These are phyloP conservation scores for Brassica cretica DNA, from an alignment of 345 rosid species.

Conservation along the genomic window DNA sequence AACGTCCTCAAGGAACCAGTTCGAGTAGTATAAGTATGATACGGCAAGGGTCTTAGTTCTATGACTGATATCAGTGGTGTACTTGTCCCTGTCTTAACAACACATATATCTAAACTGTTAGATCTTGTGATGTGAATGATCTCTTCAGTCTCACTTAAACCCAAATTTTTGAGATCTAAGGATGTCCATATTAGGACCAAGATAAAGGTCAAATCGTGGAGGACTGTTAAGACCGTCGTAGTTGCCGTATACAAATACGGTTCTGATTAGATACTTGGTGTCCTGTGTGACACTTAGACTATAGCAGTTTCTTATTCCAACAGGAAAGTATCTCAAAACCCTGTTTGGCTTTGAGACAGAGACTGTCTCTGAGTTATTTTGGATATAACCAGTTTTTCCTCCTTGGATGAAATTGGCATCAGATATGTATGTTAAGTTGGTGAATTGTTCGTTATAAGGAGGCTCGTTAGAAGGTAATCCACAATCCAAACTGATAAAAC, in stretches of 20 bases:
- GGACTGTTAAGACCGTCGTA: conserved; percentile 36
- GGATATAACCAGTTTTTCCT: conserved; percentile 26
- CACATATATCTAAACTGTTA: conserved; percentile 41
- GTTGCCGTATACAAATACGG: conserved; percentile 41
- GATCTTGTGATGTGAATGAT: conserved; percentile 41
- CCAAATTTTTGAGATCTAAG: conserved; percentile 11
- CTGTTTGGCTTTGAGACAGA: not conserved
- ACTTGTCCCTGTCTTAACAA: conserved; percentile 45
- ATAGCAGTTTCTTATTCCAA: conserved; percentile 30
- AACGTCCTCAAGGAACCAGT: not conserved
- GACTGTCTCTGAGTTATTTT: not conserved
- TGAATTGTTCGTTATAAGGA: conserved; percentile 24
- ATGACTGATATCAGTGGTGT: conserved; percentile 24
- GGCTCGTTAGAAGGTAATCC: conserved; percentile 36
- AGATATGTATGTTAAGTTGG: conserved; percentile 34
- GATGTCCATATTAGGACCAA: conserved; percentile 48
- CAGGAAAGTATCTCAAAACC: conserved; percentile 36
- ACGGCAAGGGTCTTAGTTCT: conserved; percentile 26
- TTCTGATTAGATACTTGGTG: conserved; percentile 27
- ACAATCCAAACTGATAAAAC: conserved; percentile 52
- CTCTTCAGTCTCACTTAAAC: not conserved
- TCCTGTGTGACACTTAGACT: not conserved
- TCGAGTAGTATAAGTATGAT: not conserved
- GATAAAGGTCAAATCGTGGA: conserved; percentile 44
- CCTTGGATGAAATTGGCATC: conserved; percentile 41